These are phyloP conservation scores for Cladosporium cucumerinum DNA, from an alignment of 2,329 filamentous ascomycete species.

Conservation along the genomic window DNA sequence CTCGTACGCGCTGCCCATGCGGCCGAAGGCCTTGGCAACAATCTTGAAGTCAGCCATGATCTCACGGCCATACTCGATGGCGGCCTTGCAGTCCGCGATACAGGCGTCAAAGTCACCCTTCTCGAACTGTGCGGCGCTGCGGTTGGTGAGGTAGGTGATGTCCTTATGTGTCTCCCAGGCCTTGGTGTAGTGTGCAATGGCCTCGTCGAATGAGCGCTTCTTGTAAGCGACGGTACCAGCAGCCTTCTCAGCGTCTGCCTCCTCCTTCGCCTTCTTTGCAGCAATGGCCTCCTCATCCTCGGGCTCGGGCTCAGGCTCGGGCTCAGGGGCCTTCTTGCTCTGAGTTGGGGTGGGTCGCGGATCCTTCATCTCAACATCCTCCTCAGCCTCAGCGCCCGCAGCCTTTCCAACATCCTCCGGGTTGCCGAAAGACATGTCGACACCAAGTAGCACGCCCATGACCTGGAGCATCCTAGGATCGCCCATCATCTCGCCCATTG, in stretches of 20 bases:
- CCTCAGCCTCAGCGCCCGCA: slow-evolving; percentile 45
- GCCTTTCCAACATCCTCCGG: slow-evolving; percentile 46
- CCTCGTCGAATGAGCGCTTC: slow-evolving; percentile 94
- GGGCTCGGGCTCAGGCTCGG: slow-evolving; percentile 62
- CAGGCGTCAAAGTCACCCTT: slow-evolving; percentile 89
- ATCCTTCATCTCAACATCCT: slow-evolving; percentile 78
- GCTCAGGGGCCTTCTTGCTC: slow-evolving; percentile 58
- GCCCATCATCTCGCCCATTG: slow-evolving; percentile 73
- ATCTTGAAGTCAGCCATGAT: slow-evolving; percentile 96
- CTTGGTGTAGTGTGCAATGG: slow-evolving; percentile 89
- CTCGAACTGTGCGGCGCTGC: slow-evolving; percentile 90
- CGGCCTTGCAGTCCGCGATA: slow-evolving; percentile 82
- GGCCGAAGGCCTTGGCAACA: slow-evolving; percentile 94
- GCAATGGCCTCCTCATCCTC: slow-evolving; percentile 79
- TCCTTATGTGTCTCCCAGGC: slow-evolving; percentile 95
- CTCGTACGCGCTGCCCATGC: slow-evolving; percentile 92
- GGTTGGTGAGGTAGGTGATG: slow-evolving; percentile 96
- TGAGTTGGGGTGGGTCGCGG: slow-evolving; percentile 47
- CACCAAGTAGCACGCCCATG: slow-evolving; percentile 86
- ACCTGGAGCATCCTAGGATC: slow-evolving; percentile 93
- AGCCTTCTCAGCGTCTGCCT: slow-evolving; percentile 91
- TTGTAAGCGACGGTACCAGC: slow-evolving; percentile 95
- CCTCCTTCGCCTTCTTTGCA: slow-evolving; percentile 86
- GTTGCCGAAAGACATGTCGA: slow-evolving; percentile 76
- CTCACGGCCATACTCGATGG: slow-evolving; percentile 83